phyloP scores from a whole-genome alignment of 768 basidiomycete species.

The Thelephora aurantiotincta region DNA sequence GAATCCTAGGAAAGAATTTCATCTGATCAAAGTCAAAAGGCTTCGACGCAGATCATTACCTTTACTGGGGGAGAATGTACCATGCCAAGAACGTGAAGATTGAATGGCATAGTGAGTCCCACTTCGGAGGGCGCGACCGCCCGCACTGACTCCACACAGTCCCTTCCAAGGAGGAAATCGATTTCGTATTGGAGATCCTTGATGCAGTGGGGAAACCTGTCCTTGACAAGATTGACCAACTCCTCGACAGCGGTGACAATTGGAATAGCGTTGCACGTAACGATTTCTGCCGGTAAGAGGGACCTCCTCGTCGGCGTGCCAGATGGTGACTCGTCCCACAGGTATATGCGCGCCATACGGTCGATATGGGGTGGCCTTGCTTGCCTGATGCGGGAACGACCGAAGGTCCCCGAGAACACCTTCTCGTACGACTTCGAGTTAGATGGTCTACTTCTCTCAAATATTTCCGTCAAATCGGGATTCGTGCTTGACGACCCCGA shows the following conservation, averaged over 20 bases:
- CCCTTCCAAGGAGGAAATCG: conserved; percentile 56
- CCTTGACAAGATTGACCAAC: conserved; percentile 47
- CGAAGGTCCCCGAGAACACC: conserved; percentile 40
- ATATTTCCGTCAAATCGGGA: conserved; percentile 57
- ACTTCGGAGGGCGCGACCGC: neutral
- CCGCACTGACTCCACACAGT: conserved; percentile 22
- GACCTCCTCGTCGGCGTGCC: neutral
- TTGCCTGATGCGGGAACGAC: conserved; percentile 45
- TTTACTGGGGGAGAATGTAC: conserved; percentile 72
- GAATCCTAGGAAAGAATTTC: neutral
- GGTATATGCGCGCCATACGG: conserved; percentile 57
- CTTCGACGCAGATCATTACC: conserved; percentile 49
- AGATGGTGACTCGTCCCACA: conserved; percentile 9
- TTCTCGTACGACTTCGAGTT: conserved; percentile 55
- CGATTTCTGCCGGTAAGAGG: conserved; percentile 67
- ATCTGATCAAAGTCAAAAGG: conserved; percentile 20
- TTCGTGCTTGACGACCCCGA: conserved; percentile 58
- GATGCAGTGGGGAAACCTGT: conserved; percentile 52
- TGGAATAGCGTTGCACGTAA: conserved; percentile 62
- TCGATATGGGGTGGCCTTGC: conserved; percentile 71
- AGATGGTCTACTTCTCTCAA: conserved; percentile 52
- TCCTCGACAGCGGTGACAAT: conserved; percentile 37
- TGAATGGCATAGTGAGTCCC: conserved; percentile 69
- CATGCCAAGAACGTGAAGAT: conserved; percentile 67
- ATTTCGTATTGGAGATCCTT: conserved; percentile 67